Evolutionary conservation across 2,329 filamentous ascomycete species (phyloP).

Genomic region (Hypoxylon sp.): DNA sequence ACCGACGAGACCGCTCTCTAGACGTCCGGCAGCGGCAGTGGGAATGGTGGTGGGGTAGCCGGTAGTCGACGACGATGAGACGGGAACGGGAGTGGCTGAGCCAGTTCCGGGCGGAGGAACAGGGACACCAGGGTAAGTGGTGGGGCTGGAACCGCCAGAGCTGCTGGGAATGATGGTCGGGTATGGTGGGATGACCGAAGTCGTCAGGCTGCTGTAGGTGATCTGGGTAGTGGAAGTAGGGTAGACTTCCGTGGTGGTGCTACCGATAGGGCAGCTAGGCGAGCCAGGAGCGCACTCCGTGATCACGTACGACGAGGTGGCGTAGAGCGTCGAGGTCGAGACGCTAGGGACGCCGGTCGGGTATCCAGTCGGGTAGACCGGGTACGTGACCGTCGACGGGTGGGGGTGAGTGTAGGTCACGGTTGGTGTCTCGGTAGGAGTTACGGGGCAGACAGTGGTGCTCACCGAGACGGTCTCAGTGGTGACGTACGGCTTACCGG

Average conservation of each 20-base stretch:
- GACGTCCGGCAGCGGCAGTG: conserved; percentile 45
- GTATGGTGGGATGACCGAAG: conserved; percentile 31
- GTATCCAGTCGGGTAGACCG: conserved; percentile 23
- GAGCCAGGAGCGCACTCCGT: conserved; percentile 10
- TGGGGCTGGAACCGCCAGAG: conserved; percentile 3
- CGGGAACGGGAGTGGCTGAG: conserved; percentile 24
- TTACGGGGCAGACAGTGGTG: conserved; percentile 18
- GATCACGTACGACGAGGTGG: conserved; percentile 9
- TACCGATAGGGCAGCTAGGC: conserved; percentile 23
- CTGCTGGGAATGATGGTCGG: conserved; percentile 19
- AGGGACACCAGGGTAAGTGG: conserved; percentile 15
- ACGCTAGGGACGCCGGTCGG: conserved; percentile 14
- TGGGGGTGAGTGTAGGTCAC: background rate
- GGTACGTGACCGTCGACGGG: conserved; percentile 1
- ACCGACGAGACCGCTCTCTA: conserved; percentile 37
- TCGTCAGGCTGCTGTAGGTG: conserved; percentile 32
- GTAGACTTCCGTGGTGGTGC: conserved; percentile 19
- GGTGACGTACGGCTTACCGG: conserved; percentile 7
- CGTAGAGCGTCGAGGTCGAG: conserved; percentile 11
- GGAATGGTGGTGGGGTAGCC: conserved; percentile 36
- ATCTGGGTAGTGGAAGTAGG: background rate
- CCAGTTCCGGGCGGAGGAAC: conserved; percentile 21
- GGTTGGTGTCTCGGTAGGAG: conserved; percentile 4
- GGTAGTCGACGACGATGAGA: conserved; percentile 16
- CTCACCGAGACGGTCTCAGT: conserved; percentile 12